These are phyloP conservation scores for Phragmites australis DNA, from an alignment of 176 grass and related monocot species.

Conservation along the genomic window DNA sequence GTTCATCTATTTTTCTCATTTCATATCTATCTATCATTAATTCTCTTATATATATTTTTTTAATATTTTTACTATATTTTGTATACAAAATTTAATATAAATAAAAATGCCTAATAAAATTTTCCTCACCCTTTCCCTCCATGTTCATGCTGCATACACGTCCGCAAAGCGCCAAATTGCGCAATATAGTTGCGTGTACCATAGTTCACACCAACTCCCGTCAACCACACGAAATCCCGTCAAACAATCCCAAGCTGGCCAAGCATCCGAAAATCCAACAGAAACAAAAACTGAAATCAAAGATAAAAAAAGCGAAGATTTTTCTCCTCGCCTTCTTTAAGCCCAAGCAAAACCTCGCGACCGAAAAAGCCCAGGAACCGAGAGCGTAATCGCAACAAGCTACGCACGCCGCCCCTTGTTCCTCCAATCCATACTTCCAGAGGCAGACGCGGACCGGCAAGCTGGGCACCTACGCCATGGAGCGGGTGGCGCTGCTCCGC, in stretches of 20 bases:
- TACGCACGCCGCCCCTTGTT: conserved; percentile 27
- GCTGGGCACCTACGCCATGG: conserved; percentile 71
- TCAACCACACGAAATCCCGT: conserved; percentile 27
- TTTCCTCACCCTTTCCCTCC: too few relatives aligned
- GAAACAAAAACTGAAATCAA: not conserved
- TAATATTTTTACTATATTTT: too few relatives aligned
- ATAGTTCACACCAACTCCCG: not conserved
- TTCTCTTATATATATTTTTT: too few relatives aligned
- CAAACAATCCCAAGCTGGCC: not conserved
- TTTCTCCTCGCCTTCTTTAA: conserved; percentile 42
- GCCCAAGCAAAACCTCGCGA: conserved; percentile 40
- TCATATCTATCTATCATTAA: too few relatives aligned
- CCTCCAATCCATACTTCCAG: conserved; percentile 10
- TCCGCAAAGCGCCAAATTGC: conserved; percentile 27
- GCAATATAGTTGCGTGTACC: not conserved
- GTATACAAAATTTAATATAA: too few relatives aligned
- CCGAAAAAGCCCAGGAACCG: conserved; percentile 21
- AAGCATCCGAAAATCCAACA: conserved; percentile 13
- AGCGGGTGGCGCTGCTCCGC: conserved; percentile 89
- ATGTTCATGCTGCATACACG: conserved; percentile 32
- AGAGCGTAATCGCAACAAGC: conserved; percentile 39
- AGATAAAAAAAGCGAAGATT: not conserved
- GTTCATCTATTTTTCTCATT: too few relatives aligned
- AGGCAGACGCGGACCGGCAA: conserved; percentile 22
- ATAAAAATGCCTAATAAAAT: too few relatives aligned